Percentiles rank a stretch among this genome's conserved stretches.
Evolutionary conservation across 768 basidiomycete species (phyloP).

Genomic region (Leccinum variicolor): DNA sequence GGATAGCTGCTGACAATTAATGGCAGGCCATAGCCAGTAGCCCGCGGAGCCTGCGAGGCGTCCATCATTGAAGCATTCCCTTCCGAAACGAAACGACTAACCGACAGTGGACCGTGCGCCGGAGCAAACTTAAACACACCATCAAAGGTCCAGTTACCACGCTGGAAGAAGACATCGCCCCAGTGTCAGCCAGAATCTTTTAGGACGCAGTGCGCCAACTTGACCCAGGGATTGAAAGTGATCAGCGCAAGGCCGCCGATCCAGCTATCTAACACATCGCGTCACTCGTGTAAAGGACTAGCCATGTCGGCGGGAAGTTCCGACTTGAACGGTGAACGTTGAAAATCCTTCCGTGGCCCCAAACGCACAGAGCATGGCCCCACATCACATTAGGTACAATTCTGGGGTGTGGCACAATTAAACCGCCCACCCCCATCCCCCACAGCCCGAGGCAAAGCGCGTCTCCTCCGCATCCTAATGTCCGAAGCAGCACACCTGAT

Average conservation of each 20-base stretch:
- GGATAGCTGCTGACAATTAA: constrained; percentile 52
- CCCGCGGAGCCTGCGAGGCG: neutral
- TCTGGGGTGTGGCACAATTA: no score
- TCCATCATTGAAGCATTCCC: neutral
- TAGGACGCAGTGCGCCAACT: constrained; percentile 94
- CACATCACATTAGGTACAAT: no score
- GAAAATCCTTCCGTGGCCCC: no score
- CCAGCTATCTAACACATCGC: constrained; percentile 51
- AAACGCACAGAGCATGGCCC: no score
- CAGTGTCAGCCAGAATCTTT: constrained; percentile 99
- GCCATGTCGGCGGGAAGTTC: no score
- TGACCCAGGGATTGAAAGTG: constrained; percentile 97
- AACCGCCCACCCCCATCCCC: no score
- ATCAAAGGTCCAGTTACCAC: constrained; percentile 94
- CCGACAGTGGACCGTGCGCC: constrained; percentile 88
- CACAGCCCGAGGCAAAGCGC: no score
- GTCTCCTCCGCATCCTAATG: no score
- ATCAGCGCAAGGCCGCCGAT: constrained; percentile 81
- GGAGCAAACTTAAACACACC: constrained; percentile 96
- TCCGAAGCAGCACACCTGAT: no score
- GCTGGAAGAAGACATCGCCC: constrained; percentile 91
- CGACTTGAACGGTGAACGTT: no score
- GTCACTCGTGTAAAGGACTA: no score
- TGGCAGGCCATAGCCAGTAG: neutral
- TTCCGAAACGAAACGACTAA: constrained; percentile 19